Base-by-base conservation (phyloP, 139 green algal genomes). In the Chlorella sp. region DNA sequence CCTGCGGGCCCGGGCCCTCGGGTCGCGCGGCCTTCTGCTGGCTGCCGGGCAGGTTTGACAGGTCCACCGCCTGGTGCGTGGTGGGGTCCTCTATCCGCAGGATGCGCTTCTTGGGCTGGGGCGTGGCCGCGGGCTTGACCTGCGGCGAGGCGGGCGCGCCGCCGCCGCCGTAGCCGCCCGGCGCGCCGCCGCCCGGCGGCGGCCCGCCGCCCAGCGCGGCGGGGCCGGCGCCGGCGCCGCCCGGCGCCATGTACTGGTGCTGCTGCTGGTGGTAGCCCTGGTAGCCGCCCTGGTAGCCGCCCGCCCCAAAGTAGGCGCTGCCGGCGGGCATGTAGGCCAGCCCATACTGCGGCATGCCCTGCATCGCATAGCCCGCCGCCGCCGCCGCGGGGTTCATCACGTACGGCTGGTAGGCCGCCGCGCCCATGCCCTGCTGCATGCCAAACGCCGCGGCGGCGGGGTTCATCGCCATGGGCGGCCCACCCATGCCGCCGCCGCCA, bases 21-120 rank as follows among this genome's bases (percentile, higher is more conserved):
- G n/a, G n/a, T n/a, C n/a, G n/a, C n/a, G n/a, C n/a, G n/a, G n/a
- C n/a, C n/a, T n/a, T n/a, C n/a, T 48, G 55, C 45, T 68, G 51
- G 9, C 58, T 38, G n/a, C 53, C 46, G n/a, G 46, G 48, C 50
- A 79, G 46, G 19, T 79, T 61, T 2, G 58, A 58, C 15, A 83
- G 60, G 43, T 83, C 60, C 41, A 83, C 41, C 51, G 51, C 62
- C 62, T 79, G 48, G 35, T 83, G 77, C 12, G 77, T 83, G 27
- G 70, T 36, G 23, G 77, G 77, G 46, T 83, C 62, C 48, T 83
- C 77, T 41, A 83, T 68, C 27, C 62, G 33, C 61, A 83, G 59
- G 50, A 83, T 79, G n/a, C n/a, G n/a, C 60, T 76, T 83, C 53
- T 50, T 74, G 27, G 67, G 35, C 50, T 69, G 62, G n/a, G n/a